Evolutionary conservation across 352 stramenopile genomes (phyloP).

Genomic region (Globisporangium acanthophoron): DNA sequence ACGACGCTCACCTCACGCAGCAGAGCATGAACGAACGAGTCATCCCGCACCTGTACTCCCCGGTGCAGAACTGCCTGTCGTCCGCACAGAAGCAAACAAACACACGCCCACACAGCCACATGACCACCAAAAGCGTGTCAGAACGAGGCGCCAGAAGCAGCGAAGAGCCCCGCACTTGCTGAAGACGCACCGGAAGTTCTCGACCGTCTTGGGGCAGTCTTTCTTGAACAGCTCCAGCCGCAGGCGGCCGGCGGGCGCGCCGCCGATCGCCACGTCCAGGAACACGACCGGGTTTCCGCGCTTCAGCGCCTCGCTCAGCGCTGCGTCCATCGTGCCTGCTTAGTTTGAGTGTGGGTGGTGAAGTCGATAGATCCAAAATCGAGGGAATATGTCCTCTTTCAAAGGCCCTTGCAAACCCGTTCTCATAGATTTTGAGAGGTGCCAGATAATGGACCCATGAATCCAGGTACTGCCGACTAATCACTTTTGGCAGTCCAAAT

Average conservation of each 20-base stretch:
- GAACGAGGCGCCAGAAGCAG: background rate
- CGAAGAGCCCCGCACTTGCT: background rate
- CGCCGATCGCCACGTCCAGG: conserved; percentile 91
- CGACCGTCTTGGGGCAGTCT: conserved; percentile 93
- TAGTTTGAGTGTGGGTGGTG: background rate
- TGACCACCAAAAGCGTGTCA: conserved; percentile 1
- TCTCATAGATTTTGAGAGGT: background rate
- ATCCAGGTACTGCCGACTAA: background rate
- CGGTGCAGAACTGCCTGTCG: conserved; percentile 94
- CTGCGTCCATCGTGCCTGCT: conserved; percentile 68
- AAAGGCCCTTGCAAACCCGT: background rate
- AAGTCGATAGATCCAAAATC: background rate
- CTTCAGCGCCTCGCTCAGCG: conserved; percentile 89
- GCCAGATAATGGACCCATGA: background rate
- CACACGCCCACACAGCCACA: conserved; percentile 1
- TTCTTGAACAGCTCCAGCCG: conserved; percentile 97
- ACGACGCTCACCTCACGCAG: no score
- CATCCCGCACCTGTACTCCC: conserved; percentile 83
- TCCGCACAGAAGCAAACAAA: no score
- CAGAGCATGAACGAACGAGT: no score
- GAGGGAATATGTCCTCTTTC: background rate
- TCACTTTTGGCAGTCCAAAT: background rate
- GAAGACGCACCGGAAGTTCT: conserved; percentile 89
- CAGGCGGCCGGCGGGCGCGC: conserved; percentile 84
- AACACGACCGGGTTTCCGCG: conserved; percentile 95